phyloP scores from a whole-genome alignment of 1,139 yeast species.

The Geotrichum restrictum region DNA sequence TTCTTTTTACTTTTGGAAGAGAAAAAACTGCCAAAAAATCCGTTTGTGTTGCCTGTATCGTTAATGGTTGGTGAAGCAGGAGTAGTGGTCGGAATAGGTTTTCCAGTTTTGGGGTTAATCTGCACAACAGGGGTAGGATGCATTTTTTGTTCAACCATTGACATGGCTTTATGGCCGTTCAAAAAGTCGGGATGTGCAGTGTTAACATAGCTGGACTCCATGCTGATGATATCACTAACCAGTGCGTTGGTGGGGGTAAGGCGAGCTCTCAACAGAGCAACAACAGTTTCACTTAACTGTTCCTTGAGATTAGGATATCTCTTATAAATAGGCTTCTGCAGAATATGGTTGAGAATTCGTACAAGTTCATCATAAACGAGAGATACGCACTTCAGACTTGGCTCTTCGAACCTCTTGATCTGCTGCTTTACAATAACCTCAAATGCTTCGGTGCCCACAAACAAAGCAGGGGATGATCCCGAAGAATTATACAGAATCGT shows the following conservation, averaged over 20 bases:
- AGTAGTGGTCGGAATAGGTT: constrained; percentile 40
- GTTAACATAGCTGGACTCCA: constrained; percentile 92
- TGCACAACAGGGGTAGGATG: constrained; percentile 77
- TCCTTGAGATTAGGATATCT: constrained; percentile 91
- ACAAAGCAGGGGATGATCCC: constrained; percentile 92
- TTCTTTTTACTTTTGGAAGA: constrained; percentile 89
- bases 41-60: constrained; percentile 43
- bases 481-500: constrained; percentile 92
- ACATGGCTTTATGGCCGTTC: constrained; percentile 93
- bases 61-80: constrained; percentile 23
- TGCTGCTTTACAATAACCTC: constrained; percentile 94
- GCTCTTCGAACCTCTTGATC: constrained; percentile 91
- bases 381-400: constrained; percentile 84
- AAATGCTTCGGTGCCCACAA: constrained; percentile 95
- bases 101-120: constrained; percentile 91
- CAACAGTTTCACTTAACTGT: constrained; percentile 73
- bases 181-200: constrained; percentile 96
- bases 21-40: constrained; percentile 94
- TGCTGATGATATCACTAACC: constrained; percentile 71
- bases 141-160: constrained; percentile 82
- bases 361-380: constrained; percentile 92
- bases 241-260: constrained; percentile 81
- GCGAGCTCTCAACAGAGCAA: constrained; percentile 74
- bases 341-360: constrained; percentile 81
- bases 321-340: constrained; percentile 73